Conservation (phyloP, 768 basidiomycete species). For the Suillus occidentalis region DNA sequence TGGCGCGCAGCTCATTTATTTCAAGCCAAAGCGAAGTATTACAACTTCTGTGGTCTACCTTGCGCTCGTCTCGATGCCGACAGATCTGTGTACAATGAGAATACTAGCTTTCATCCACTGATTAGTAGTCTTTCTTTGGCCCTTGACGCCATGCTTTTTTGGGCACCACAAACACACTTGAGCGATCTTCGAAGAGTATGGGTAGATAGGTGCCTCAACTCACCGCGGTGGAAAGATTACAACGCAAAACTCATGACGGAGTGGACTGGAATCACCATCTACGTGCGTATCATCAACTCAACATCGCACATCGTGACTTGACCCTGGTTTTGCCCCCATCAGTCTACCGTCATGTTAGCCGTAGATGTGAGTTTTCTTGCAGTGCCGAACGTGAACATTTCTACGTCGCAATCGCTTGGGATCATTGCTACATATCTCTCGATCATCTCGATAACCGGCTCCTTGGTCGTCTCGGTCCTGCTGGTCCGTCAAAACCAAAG, state of each 20-base stretch:
- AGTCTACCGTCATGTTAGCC: slow-evolving; percentile 36
- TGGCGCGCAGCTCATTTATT: neutral
- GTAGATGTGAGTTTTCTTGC: slow-evolving; percentile 36
- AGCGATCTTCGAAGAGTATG: slow-evolving; percentile 11
- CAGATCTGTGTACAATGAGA: slow-evolving; percentile 35
- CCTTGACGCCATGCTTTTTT: slow-evolving; percentile 9
- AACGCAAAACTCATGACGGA: slow-evolving; percentile 19
- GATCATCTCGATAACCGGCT: slow-evolving; percentile 10
- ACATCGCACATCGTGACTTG: neutral
- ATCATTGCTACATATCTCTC: slow-evolving; percentile 11
- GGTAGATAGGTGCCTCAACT: slow-evolving; percentile 9
- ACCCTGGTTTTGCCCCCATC: neutral
- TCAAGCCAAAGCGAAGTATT: slow-evolving; percentile 35
- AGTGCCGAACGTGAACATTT: slow-evolving; percentile 34
- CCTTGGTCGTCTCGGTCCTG: slow-evolving; percentile 13
- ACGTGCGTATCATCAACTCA: slow-evolving; percentile 5
- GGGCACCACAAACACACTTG: slow-evolving; percentile 32
- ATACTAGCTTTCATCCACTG: neutral
- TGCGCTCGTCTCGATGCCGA: slow-evolving; percentile 45
- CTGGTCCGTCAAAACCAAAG: slow-evolving; percentile 30
- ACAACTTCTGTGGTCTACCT: slow-evolving; percentile 48
- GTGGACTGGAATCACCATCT: slow-evolving; percentile 15
- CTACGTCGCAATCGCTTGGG: neutral
- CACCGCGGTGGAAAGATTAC: slow-evolving; percentile 21
- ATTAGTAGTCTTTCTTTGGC: slow-evolving; percentile 3